Conservation (phyloP, 352 stramenopile genomes). For the Pythium folliculosum region DNA sequence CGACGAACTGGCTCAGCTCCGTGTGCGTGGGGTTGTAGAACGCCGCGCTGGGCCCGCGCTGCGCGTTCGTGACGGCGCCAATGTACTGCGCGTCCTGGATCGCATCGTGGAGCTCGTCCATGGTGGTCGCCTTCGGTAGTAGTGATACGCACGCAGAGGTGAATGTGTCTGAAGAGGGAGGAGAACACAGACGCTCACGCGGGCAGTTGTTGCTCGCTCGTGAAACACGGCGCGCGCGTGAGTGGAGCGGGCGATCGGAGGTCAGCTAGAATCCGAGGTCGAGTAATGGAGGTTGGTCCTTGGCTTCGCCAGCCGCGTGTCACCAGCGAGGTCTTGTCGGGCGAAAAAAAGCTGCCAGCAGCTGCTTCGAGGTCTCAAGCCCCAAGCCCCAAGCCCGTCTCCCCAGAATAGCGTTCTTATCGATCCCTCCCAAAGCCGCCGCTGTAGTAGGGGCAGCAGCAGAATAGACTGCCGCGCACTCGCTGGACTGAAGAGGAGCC, state of each 20-base stretch:
- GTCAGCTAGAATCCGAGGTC: background rate
- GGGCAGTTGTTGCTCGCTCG: constrained; percentile 1
- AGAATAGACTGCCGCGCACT: background rate
- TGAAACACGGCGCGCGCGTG: background rate
- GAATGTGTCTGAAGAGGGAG: constrained; percentile 1
- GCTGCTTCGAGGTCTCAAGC: background rate
- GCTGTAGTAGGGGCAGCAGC: background rate
- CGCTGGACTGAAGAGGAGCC: constrained; percentile 4
- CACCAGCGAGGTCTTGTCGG: background rate
- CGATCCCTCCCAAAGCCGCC: background rate
- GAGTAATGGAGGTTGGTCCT: background rate
- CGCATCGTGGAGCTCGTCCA: constrained; percentile 89
- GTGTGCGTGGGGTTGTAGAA: constrained; percentile 72
- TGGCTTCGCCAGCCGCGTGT: background rate
- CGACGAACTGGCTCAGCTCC: constrained; percentile 67
- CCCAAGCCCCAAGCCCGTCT: background rate
- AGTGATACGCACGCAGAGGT: no score
- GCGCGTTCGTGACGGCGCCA: constrained; percentile 74
- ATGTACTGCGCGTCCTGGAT: constrained; percentile 91
- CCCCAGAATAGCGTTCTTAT: constrained; percentile 22
- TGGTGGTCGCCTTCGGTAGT: constrained; percentile 16
- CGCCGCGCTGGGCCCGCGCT: constrained; percentile 62
- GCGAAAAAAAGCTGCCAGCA: background rate
- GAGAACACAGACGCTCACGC: background rate
- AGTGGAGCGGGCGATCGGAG: background rate